Conservation (phyloP, 176 grass and related monocot genomes). For the Oryza brachyantha region DNA sequence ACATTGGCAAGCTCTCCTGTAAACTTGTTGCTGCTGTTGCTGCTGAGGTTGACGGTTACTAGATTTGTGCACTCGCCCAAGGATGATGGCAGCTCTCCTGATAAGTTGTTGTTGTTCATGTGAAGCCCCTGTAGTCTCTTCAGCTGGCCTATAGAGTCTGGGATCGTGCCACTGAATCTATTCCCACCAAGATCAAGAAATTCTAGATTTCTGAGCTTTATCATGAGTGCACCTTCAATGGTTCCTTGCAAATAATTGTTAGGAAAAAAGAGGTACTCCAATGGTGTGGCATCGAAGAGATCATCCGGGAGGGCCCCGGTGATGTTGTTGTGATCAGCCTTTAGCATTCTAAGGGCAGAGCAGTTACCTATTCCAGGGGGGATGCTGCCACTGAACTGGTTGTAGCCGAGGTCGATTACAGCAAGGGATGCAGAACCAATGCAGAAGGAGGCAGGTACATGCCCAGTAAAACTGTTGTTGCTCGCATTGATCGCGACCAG, state of each 20-base stretch:
- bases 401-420: background rate
- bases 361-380: background rate
- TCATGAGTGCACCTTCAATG: background rate
- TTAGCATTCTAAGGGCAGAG: background rate
- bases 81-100: background rate
- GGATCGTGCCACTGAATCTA: background rate
- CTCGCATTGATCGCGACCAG: slow-evolving; percentile 17
- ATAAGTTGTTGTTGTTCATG: background rate
- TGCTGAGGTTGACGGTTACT: background rate
- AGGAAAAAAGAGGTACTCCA: slow-evolving; percentile 13
- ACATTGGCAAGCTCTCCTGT: background rate
- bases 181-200: slow-evolving; percentile 6
- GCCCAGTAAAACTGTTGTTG: slow-evolving; percentile 29
- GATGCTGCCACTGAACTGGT: background rate
- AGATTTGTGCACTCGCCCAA: slow-evolving; percentile 8
- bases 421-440: background rate
- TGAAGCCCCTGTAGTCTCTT: slow-evolving; percentile 7
- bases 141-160: slow-evolving; percentile 8
- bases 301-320: background rate
- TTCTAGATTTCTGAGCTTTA: slow-evolving; percentile 18
- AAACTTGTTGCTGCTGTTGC: background rate
- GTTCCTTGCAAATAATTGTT: background rate
- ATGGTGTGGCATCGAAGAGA: background rate
- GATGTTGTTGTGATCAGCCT: slow-evolving; percentile 12
- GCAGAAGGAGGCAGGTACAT: background rate